Base-by-base conservation (phyloP, 441 rosid genomes). In the Eutrema salsugineum region DNA sequence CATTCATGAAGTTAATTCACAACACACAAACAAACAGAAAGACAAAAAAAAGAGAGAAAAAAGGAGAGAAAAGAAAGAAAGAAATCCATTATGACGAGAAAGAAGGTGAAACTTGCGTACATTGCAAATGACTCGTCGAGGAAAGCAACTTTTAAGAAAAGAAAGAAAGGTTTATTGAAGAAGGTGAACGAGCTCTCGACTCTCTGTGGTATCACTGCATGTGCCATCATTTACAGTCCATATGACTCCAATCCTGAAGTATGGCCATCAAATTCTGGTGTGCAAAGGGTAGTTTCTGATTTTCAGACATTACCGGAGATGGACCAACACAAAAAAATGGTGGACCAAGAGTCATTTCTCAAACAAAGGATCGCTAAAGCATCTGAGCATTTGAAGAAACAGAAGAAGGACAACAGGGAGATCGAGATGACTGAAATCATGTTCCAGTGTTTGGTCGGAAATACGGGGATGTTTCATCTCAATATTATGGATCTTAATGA, bases 151-250 rank as follows among this genome's bases (percentile, higher is more conserved):
- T 88, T 67, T 54, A 90, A 84, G 59, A 76, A 87, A 50, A 77
- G 92, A 62, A 88, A 86, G 84, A 85, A 76, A 32, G 91, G 91
- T 0, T 46, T 88, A 30, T 20, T 88, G 79, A 90, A 87, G 80
- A 90, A 88, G 77, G 85, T 84, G 66, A 78, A 72, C 2, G 90
- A 89, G 68, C 58, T 87, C 2, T 79, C 83, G 28, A 82, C 86
- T 20, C 74, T 83, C 0, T 88, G 93, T 3, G 91, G 83, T 1
- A 71, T 87, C 17, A 78, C 59, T 1, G 87, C 88, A 0, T 85
- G 91, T 11, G 87, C 89, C 0, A 83, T 90, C 17, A 54, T 87
- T 19, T 80, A 82, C 12, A 78, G 87, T 15, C 91, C 91, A 0
- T 80, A 81, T 1, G 88, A 84, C 1, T 1, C 82, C 0, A 79